phyloP scores from a whole-genome alignment of 129 eudicot genomes.

The Chrysanthemum seticuspe region DNA sequence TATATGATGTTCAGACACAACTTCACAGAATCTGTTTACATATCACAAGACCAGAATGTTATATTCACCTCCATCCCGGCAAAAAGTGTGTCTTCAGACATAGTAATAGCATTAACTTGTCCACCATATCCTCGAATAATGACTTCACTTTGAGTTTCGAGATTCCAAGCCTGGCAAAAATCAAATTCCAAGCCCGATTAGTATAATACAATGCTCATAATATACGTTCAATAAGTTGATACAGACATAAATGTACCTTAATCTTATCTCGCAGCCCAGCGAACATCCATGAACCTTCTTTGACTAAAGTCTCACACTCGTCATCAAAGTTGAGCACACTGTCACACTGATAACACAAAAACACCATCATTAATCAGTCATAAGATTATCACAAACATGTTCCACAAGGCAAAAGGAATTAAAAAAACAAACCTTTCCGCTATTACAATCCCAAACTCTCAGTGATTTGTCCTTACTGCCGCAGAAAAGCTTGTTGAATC shows the following conservation, averaged over 20 bases:
- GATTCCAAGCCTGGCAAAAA: conserved; percentile 56
- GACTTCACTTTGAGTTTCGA: conserved; percentile 41
- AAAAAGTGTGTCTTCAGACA: conserved; percentile 47
- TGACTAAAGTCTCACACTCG: conserved; percentile 48
- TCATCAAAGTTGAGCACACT: conserved; percentile 32
- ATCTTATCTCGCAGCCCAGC: conserved; percentile 57
- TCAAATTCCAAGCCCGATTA: neutral
- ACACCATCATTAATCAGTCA: neutral
- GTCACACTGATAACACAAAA: conserved; percentile 42
- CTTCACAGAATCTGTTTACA: no score
- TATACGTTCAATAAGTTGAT: neutral
- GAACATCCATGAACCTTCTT: conserved; percentile 72
- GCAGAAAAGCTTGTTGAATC: conserved; percentile 49
- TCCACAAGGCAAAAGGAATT: neutral
- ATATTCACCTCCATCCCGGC: conserved; percentile 61
- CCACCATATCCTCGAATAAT: conserved; percentile 50
- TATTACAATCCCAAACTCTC: conserved; percentile 73
- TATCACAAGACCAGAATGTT: neutral
- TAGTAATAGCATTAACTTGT: conserved; percentile 48
- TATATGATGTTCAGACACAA: neutral
- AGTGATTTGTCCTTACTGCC: conserved; percentile 56
- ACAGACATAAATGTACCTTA: conserved; percentile 39
- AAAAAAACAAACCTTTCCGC: conserved; percentile 53
- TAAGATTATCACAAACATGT: neutral
- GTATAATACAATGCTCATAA: neutral